Percentiles rank a stretch among this genome's conserved stretches.
Evolutionary conservation across 2,329 filamentous ascomycete species (phyloP).

Genomic region (Cadophora sp.): DNA sequence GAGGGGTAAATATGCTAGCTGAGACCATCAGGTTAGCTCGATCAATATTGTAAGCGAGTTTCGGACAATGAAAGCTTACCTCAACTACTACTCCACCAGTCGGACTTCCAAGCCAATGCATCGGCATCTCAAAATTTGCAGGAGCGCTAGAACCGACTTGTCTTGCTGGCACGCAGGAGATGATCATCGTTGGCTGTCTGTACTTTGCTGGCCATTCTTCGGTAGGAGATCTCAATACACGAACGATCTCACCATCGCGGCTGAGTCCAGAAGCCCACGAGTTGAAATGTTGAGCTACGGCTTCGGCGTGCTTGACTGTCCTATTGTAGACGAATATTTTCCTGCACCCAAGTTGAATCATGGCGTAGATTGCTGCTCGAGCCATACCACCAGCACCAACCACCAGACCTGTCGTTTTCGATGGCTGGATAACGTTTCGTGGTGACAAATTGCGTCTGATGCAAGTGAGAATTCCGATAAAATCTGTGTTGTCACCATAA

Average conservation of each 20-base stretch:
- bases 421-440: slow-evolving; percentile 66
- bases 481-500: slow-evolving; percentile 83
- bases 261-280: slow-evolving; percentile 45
- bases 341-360: slow-evolving; percentile 78
- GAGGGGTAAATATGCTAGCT: slow-evolving; percentile 74
- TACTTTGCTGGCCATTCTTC: slow-evolving; percentile 70
- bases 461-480: slow-evolving; percentile 79
- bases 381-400: slow-evolving; percentile 79
- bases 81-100: slow-evolving; percentile 81
- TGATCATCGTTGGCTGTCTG: slow-evolving; percentile 73
- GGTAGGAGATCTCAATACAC: slow-evolving; percentile 62
- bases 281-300: slow-evolving; percentile 74
- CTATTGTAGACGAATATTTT: slow-evolving; percentile 80
- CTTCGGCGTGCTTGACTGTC: slow-evolving; percentile 67
- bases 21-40: slow-evolving; percentile 12
- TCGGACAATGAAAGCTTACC: slow-evolving; percentile 29
- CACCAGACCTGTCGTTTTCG: slow-evolving; percentile 56
- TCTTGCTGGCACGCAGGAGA: slow-evolving; percentile 78
- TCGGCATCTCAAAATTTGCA: slow-evolving; percentile 73
- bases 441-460: slow-evolving; percentile 76
- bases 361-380: slow-evolving; percentile 76
- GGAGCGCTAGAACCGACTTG: slow-evolving; percentile 67
- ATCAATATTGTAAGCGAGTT: not conserved
- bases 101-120: slow-evolving; percentile 72
- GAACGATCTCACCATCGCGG: slow-evolving; percentile 40